Base-by-base conservation (phyloP, 179 eudicot species). In the Sideroxylon spinosum region DNA sequence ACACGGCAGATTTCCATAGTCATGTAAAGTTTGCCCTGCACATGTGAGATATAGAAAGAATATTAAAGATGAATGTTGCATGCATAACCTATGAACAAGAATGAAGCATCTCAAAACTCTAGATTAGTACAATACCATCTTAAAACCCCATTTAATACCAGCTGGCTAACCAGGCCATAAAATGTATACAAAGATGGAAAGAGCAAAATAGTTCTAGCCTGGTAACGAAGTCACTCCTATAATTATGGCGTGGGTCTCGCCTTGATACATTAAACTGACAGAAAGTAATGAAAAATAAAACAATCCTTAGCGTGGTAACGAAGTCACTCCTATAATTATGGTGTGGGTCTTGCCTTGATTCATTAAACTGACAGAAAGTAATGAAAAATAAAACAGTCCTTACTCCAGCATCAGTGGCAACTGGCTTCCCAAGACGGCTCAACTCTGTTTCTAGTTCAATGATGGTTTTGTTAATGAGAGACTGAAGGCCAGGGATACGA, bases 351-450 rank as follows among this genome's bases (percentile, higher is more conserved):
- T 0, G 20, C 37, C 55, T 12, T 23, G 14, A 32, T 16, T 16
- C 23, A 13, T 3, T 37, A 59, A 49, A 32, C 53, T 3, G 14
- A 28, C 46, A 44, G 1, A n/a, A 66, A 44, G 32, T 13, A 20
- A 60, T 20, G 48, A 66, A 49, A 26, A 7, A 26, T 19, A 23
- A 29, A 49, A 20, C 32, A 28, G 60, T 68, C 80, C 90, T 89
- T 88, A 93, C 98, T 74, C 97, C 98, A 52, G 98, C 97, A 87
- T 93, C 98, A 62, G 91, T 83, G 23, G 98, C 93, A 80, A 93
- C 87, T 53, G 97, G 93, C 90, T 84, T 91, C 75, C 98, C 97
- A 32, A 93, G 91, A 67, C 97, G 92, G 83, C 91, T 91, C 90
- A 93, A 81, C 85, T 93, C 98, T 73, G 94, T 61, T 87, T 93